These are phyloP conservation scores for Sporothrix brunneoviolacea DNA, from an alignment of 2,329 filamentous ascomycete genomes.

Conservation along the genomic window DNA sequence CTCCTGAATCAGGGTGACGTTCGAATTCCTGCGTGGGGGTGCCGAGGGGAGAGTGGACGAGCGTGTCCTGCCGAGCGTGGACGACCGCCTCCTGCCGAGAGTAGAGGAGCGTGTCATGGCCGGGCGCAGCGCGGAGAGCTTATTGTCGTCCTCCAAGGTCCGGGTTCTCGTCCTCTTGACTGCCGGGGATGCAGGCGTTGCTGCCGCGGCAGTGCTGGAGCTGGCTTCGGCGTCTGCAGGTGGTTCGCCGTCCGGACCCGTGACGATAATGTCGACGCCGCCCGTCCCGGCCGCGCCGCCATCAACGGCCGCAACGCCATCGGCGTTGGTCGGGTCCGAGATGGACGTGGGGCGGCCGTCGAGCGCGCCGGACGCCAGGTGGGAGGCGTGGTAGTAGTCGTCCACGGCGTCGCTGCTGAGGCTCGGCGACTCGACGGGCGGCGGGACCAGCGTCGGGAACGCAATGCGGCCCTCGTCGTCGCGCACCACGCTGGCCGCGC, in stretches of 20 bases:
- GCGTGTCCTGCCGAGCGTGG: slow-evolving; percentile 11
- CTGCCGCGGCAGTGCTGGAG: too few relatives aligned
- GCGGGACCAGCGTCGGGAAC: slow-evolving; percentile 29
- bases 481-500: slow-evolving; percentile 25
- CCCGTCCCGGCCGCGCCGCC: not conserved
- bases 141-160: slow-evolving; percentile 18
- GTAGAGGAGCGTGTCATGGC: slow-evolving; percentile 13
- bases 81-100: slow-evolving; percentile 14
- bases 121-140: slow-evolving; percentile 15
- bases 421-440: slow-evolving; percentile 18
- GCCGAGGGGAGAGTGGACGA: slow-evolving; percentile 17
- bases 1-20: slow-evolving; percentile 24
- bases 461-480: slow-evolving; percentile 26
- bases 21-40: slow-evolving; percentile 22
- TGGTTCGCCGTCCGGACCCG: not conserved
- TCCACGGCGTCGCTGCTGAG: not conserved
- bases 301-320: not conserved
- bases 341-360: slow-evolving; percentile 11
- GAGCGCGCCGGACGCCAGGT: not conserved
- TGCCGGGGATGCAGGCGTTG: too few relatives aligned
- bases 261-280: too few relatives aligned
- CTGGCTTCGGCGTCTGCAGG: not conserved
- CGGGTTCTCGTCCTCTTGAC: not conserved
- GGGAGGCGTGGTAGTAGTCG: not conserved
- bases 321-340: slow-evolving; percentile 13